Evolutionary conservation across 257 asterid species (phyloP).

Genomic region (Gardenia jasminoides): DNA sequence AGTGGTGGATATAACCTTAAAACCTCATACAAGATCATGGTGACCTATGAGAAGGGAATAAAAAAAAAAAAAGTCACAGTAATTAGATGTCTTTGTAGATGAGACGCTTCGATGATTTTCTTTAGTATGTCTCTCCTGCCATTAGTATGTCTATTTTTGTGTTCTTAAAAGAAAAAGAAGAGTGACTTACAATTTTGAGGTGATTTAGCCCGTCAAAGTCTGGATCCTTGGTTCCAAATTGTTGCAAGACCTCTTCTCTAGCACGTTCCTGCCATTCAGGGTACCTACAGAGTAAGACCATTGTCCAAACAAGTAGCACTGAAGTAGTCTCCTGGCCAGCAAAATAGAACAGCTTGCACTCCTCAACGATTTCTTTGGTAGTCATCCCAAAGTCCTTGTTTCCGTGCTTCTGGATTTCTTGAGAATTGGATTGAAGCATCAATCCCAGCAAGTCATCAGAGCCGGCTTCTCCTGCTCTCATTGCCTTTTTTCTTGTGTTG

Average conservation of each 20-base stretch:
- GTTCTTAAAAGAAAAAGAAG: too few species aligned
- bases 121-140: too few species aligned
- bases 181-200: conserved; percentile 23
- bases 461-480: not conserved
- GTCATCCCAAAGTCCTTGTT: not conserved
- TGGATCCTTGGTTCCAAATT: conserved; percentile 5
- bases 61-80: too few species aligned
- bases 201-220: conserved; percentile 27
- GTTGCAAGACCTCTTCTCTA: conserved; percentile 28
- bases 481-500: conserved; percentile 3
- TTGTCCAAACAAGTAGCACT: conserved; percentile 9
- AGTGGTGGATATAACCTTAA: conserved; percentile 23
- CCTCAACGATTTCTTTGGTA: conserved; percentile 1
- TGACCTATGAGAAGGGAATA: conserved; percentile 7
- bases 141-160: too few species aligned
- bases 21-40: conserved; percentile 27
- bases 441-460: conserved; percentile 4
- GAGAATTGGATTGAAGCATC: conserved; percentile 12
- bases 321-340: conserved; percentile 17
- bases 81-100: too few species aligned
- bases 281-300: conserved; percentile 9
- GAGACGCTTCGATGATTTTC: too few species aligned
- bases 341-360: conserved; percentile 13
- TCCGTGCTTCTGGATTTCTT: not conserved
- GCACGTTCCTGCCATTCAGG: conserved; percentile 31